Percentiles rank a stretch among this genome's conserved stretches.
phyloP scores from a whole-genome alignment of 768 basidiomycete species.

The Pleurotus ostreatus region DNA sequence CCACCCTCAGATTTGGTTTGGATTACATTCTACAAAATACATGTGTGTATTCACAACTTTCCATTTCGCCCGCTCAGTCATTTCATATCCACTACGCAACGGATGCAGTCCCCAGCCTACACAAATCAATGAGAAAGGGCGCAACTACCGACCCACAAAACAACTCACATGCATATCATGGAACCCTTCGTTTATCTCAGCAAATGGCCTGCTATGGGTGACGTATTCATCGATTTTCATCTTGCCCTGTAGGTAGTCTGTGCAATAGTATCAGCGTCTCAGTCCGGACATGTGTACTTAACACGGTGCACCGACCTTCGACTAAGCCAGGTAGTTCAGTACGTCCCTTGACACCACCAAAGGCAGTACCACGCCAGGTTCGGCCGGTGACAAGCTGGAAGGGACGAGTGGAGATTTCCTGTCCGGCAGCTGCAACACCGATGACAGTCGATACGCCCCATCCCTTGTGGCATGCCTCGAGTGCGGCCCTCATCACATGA shows the following conservation, averaged over 20 bases:
- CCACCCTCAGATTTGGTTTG: no score
- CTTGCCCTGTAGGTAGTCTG: constrained; percentile 78
- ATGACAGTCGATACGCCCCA: constrained; percentile 98
- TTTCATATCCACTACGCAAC: constrained; percentile 91
- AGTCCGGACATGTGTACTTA: not conserved
- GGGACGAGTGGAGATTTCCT: constrained; percentile 89
- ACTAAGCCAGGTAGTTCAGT: constrained; percentile 94
- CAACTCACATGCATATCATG: constrained; percentile 91
- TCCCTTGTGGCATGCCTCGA: constrained; percentile 99
- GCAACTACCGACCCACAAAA: not conserved
- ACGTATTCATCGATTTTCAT: constrained; percentile 96
- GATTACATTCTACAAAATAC: no score
- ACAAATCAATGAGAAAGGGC: constrained; percentile 9
- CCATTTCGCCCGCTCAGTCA: constrained; percentile 21
- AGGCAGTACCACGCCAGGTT: constrained; percentile 92
- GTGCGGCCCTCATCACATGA: constrained; percentile 88
- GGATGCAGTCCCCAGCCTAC: constrained; percentile 84
- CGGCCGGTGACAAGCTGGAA: constrained; percentile 68
- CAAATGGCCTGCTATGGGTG: constrained; percentile 75
- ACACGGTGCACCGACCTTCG: constrained; percentile 50
- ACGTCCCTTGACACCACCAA: constrained; percentile 97
- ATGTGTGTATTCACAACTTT: not conserved
- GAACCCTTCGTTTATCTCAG: constrained; percentile 84
- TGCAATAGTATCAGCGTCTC: constrained; percentile 7
- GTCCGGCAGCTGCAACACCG: constrained; percentile 94